Percentiles rank a stretch among this genome's conserved stretches.
Conservation (phyloP, 768 basidiomycete species). For the Auricularia sp. region DNA sequence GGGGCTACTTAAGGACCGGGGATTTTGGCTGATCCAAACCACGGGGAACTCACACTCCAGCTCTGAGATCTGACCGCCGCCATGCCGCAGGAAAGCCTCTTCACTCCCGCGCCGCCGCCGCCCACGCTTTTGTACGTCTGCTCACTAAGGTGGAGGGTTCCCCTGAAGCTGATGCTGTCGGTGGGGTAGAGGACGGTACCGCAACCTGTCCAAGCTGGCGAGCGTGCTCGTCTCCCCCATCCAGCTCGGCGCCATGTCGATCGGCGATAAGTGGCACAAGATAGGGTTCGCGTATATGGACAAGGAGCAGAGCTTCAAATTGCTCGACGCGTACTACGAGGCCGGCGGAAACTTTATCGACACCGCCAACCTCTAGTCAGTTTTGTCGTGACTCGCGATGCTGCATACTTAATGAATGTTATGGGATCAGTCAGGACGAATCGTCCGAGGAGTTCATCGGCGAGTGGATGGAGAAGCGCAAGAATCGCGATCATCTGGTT, state of each 20-base stretch:
- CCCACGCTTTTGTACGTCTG: too few species aligned
- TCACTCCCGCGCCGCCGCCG: too few species aligned
- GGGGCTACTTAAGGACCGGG: too few species aligned
- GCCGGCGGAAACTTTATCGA: slow-evolving; percentile 22
- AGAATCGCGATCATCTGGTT: slow-evolving; percentile 21
- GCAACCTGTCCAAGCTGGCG: slow-evolving; percentile 25
- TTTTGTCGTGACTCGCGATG: neutral
- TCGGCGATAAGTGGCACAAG: slow-evolving; percentile 29
- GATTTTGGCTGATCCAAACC: too few species aligned
- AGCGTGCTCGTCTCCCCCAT: slow-evolving; percentile 34
- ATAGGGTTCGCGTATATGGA: slow-evolving; percentile 17
- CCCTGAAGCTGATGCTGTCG: too few species aligned
- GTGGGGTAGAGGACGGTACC: slow-evolving; percentile 15
- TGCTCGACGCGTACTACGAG: slow-evolving; percentile 21
- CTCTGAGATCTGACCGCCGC: too few species aligned
- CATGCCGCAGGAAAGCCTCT: too few species aligned
- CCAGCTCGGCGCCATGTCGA: slow-evolving; percentile 33
- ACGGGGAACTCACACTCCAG: too few species aligned
- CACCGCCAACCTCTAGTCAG: slow-evolving; percentile 21
- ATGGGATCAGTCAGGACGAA: slow-evolving; percentile 31
- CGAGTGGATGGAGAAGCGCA: slow-evolving; percentile 23
- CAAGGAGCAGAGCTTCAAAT: slow-evolving; percentile 20
- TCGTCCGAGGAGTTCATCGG: slow-evolving; percentile 22
- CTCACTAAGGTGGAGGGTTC: too few species aligned
- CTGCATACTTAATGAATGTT: slow-evolving; percentile 35